Evolutionary conservation across 2,329 filamentous ascomycete species (phyloP).

Genomic region (Hypoxylon sp.): DNA sequence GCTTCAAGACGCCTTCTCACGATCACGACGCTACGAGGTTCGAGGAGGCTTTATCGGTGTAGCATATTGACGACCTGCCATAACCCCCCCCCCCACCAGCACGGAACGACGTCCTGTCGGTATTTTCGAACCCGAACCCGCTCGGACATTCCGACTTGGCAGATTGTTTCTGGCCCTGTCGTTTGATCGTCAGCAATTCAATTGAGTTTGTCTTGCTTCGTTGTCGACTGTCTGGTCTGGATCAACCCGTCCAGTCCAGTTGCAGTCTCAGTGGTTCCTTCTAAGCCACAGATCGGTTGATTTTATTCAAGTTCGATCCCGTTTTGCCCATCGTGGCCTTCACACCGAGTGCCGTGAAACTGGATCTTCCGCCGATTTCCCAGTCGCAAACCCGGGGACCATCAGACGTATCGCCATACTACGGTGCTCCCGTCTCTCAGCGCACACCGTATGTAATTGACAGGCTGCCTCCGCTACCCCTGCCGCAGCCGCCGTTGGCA

Average conservation of each 20-base stretch:
- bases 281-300: conserved; percentile 26
- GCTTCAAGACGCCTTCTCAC: conserved; percentile 36
- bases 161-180: conserved; percentile 8
- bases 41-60: conserved; percentile 12
- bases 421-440: conserved; percentile 71
- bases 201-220: conserved; percentile 20
- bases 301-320: conserved; percentile 27
- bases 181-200: conserved; percentile 23
- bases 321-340: conserved; percentile 40
- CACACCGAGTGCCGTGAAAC: conserved; percentile 76
- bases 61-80: conserved; percentile 22
- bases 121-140: conserved; percentile 29
- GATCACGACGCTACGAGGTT: conserved; percentile 34
- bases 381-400: conserved; percentile 82
- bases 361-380: conserved; percentile 90
- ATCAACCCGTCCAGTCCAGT: conserved; percentile 19
- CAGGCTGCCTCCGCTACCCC: conserved; percentile 74
- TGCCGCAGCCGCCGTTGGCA: conserved; percentile 73
- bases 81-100: conserved; percentile 26
- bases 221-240: conserved; percentile 1
- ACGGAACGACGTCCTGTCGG: conserved; percentile 26
- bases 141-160: conserved; percentile 10
- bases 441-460: conserved; percentile 74
- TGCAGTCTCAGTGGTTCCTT: conserved; percentile 19
- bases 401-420: conserved; percentile 72